Conservation (phyloP, 257 asterid species). For the Gardenia jasminoides region DNA sequence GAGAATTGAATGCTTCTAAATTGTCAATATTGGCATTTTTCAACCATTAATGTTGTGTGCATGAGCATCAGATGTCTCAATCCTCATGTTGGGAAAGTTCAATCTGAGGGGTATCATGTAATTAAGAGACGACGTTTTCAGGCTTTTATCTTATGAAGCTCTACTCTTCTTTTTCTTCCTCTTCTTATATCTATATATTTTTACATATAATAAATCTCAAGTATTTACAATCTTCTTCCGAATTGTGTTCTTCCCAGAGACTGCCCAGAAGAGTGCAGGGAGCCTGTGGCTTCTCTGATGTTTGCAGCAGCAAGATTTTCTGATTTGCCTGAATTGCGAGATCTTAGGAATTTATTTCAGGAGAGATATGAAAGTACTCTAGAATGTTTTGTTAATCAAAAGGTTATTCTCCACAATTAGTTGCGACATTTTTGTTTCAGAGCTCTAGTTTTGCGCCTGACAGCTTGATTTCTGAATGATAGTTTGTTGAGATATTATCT, state of each 20-base stretch:
- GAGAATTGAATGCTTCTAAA: not conserved
- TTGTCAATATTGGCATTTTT: not conserved
- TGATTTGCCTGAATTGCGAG: slow-evolving; percentile 93
- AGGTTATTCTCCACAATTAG: slow-evolving; percentile 45
- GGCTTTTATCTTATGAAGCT: not conserved
- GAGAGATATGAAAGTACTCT: slow-evolving; percentile 71
- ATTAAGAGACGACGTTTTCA: not conserved
- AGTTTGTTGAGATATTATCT: slow-evolving; percentile 85
- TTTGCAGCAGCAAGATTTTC: slow-evolving; percentile 99
- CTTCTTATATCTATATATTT: no score
- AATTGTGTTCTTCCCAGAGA: slow-evolving; percentile 50
- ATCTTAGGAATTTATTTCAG: slow-evolving; percentile 76
- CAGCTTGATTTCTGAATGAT: slow-evolving; percentile 35
- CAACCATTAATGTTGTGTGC: not conserved
- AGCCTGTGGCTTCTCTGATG: slow-evolving; percentile 77
- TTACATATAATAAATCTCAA: no score
- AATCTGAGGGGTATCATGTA: not conserved
- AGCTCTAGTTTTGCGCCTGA: slow-evolving; percentile 23
- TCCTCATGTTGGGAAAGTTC: not conserved
- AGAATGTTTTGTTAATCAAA: slow-evolving; percentile 69
- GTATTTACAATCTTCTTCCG: not conserved
- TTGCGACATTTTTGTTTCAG: not conserved
- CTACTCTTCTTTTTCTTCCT: not conserved
- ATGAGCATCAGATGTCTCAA: not conserved
- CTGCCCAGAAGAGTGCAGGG: slow-evolving; percentile 97